phyloP scores from a whole-genome alignment of 108 stramenopile genomes.

The Epithemia pelagica region DNA sequence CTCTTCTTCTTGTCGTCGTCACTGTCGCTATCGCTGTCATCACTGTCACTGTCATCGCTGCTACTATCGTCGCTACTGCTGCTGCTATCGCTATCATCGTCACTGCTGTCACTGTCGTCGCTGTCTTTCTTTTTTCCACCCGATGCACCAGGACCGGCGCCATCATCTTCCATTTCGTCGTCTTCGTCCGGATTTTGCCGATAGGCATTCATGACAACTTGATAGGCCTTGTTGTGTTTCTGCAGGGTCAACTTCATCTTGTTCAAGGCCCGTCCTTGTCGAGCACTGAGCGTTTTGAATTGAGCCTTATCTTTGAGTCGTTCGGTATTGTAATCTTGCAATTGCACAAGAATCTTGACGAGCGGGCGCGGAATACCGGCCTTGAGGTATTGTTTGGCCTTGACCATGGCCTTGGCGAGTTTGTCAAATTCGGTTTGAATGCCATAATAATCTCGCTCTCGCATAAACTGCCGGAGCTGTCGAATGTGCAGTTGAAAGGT shows the following conservation, averaged over 20 bases:
- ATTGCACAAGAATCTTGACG: slow-evolving; percentile 73
- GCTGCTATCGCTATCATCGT: slow-evolving; percentile 30
- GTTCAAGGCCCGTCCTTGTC: slow-evolving; percentile 88
- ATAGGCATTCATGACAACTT: slow-evolving; percentile 72
- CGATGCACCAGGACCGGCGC: slow-evolving; percentile 7
- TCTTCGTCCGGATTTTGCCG: slow-evolving; percentile 62
- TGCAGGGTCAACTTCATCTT: slow-evolving; percentile 90
- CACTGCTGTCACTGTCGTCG: slow-evolving; percentile 28
- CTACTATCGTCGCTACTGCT: slow-evolving; percentile 25
- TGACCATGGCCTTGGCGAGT: slow-evolving; percentile 83
- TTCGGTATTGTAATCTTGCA: slow-evolving; percentile 80
- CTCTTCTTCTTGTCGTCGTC: slow-evolving; percentile 33
- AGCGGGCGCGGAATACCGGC: slow-evolving; percentile 85
- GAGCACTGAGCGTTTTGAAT: slow-evolving; percentile 88
- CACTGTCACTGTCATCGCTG: slow-evolving; percentile 20
- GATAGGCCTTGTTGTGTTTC: slow-evolving; percentile 88
- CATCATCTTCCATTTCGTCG: slow-evolving; percentile 23
- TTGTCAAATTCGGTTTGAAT: slow-evolving; percentile 83
- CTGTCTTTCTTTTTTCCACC: slow-evolving; percentile 21
- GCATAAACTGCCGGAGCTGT: slow-evolving; percentile 80
- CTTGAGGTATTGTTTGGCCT: slow-evolving; percentile 67
- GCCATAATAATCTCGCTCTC: slow-evolving; percentile 63
- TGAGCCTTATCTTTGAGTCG: slow-evolving; percentile 86
- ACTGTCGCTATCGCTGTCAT: slow-evolving; percentile 17
- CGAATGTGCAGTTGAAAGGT: slow-evolving; percentile 65